Evolutionary conservation across 2,329 filamentous ascomycete genomes (phyloP).

Genomic region (Lasiodiplodia hormozganensis): DNA sequence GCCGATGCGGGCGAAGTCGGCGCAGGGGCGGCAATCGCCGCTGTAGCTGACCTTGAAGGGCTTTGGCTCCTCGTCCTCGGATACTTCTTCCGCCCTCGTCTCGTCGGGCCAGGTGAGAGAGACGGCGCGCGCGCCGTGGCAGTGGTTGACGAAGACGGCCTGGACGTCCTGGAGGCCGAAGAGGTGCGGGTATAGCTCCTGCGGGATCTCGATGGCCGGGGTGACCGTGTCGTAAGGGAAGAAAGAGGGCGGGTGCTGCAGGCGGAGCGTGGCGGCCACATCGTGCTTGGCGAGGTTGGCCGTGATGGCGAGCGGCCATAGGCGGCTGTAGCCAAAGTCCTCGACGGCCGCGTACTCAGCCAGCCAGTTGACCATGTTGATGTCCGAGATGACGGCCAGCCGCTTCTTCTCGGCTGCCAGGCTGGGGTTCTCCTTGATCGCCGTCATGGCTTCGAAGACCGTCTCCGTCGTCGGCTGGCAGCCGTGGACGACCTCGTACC

Average conservation of each 20-base stretch:
- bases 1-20: slow-evolving; percentile 73
- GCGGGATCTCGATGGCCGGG: background rate
- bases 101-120: slow-evolving; percentile 72
- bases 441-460: slow-evolving; percentile 31
- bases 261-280: background rate
- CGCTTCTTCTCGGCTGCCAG: slow-evolving; percentile 33
- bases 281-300: slow-evolving; percentile 1
- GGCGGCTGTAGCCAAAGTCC: slow-evolving; percentile 72
- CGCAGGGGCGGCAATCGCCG: slow-evolving; percentile 82
- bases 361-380: slow-evolving; percentile 76
- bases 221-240: background rate
- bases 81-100: slow-evolving; percentile 45
- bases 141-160: slow-evolving; percentile 76
- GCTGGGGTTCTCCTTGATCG: slow-evolving; percentile 45
- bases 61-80: background rate
- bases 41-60: slow-evolving; percentile 88
- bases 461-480: slow-evolving; percentile 38
- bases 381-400: slow-evolving; percentile 73
- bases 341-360: slow-evolving; percentile 81
- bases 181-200: slow-evolving; percentile 49
- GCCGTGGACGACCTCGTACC: slow-evolving; percentile 67
- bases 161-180: slow-evolving; percentile 72
- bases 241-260: background rate
- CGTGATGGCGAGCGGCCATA: slow-evolving; percentile 58
- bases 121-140: slow-evolving; percentile 76